These are phyloP conservation scores for Thinopyrum elongatum DNA, from an alignment of 176 grass and related monocot species.

Conservation along the genomic window DNA sequence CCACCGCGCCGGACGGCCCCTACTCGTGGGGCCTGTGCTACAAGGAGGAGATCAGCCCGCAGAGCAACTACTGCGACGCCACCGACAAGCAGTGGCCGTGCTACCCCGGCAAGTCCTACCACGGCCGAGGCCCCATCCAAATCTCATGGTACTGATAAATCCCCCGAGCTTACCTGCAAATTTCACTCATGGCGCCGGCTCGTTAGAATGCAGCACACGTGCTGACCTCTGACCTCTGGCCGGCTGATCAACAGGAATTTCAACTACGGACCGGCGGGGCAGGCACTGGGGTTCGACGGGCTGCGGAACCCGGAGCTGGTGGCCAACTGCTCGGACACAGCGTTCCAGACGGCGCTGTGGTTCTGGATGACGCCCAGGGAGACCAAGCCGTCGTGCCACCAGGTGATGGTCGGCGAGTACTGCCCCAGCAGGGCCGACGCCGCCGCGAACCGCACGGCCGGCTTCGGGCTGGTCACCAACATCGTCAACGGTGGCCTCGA, in stretches of 20 bases:
- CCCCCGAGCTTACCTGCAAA: not conserved
- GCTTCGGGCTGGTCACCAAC: slow-evolving; percentile 75
- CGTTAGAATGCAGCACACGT: not conserved
- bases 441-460: slow-evolving; percentile 48
- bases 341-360: slow-evolving; percentile 58
- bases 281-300: slow-evolving; percentile 69
- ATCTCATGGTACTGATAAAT: slow-evolving; percentile 52
- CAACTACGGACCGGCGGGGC: slow-evolving; percentile 78
- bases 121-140: slow-evolving; percentile 81
- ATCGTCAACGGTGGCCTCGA: slow-evolving; percentile 29
- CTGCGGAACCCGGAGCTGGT: slow-evolving; percentile 68
- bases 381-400: slow-evolving; percentile 74
- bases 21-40: slow-evolving; percentile 77
- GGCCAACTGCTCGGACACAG: slow-evolving; percentile 56
- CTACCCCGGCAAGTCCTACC: slow-evolving; percentile 76
- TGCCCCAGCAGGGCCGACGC: slow-evolving; percentile 30
- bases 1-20: slow-evolving; percentile 59
- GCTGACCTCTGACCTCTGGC: not conserved
- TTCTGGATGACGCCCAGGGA: slow-evolving; percentile 26
- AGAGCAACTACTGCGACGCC: slow-evolving; percentile 67
- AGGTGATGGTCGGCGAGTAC: slow-evolving; percentile 73
- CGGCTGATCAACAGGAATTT: slow-evolving; percentile 50
- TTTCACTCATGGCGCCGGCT: not conserved
- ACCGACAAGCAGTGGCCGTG: slow-evolving; percentile 69
- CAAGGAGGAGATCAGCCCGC: slow-evolving; percentile 79